A percentile compares a stretch with the other conserved stretches of the same genome.
Evolutionary conservation across 768 basidiomycete species (phyloP).

Genomic region (Myochromella boudieri): DNA sequence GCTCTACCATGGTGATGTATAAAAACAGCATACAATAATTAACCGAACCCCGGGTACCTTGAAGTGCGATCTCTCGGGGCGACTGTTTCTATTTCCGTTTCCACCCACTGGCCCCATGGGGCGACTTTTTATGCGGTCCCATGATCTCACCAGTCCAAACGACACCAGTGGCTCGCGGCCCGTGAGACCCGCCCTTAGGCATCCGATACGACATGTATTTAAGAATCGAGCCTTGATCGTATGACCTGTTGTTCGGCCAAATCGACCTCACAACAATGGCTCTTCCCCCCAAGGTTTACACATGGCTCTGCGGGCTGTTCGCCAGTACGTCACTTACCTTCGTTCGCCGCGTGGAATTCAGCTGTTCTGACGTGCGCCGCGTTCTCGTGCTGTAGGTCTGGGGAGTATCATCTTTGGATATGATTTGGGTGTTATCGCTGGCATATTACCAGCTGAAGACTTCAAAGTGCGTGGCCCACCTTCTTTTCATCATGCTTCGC

Average conservation of each 20-base stretch:
- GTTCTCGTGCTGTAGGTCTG: constrained; percentile 27
- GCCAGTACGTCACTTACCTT: constrained; percentile 32
- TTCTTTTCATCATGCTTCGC: neutral
- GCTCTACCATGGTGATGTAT: too few species aligned
- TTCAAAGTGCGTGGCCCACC: constrained; percentile 27
- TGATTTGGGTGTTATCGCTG: constrained; percentile 52
- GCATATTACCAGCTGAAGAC: constrained; percentile 38
- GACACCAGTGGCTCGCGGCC: too few species aligned
- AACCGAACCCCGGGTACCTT: too few species aligned
- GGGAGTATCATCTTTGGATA: constrained; percentile 49
- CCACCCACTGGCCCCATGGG: too few species aligned
- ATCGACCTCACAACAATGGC: constrained; percentile 23
- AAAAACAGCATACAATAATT: too few species aligned
- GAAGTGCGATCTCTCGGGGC: too few species aligned
- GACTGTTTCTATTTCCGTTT: too few species aligned
- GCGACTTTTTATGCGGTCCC: too few species aligned
- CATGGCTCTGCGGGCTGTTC: constrained; percentile 53
- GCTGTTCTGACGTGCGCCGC: neutral
- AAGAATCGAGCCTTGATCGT: constrained; percentile 1
- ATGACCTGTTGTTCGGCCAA: neutral
- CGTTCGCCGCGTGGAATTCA: neutral
- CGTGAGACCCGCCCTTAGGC: neutral
- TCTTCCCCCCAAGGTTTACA: constrained; percentile 48
- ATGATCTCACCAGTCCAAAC: too few species aligned
- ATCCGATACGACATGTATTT: neutral